Evolutionary conservation across 2,329 filamentous ascomycete genomes (phyloP).

Genomic region (Aureobasidium sp.): DNA sequence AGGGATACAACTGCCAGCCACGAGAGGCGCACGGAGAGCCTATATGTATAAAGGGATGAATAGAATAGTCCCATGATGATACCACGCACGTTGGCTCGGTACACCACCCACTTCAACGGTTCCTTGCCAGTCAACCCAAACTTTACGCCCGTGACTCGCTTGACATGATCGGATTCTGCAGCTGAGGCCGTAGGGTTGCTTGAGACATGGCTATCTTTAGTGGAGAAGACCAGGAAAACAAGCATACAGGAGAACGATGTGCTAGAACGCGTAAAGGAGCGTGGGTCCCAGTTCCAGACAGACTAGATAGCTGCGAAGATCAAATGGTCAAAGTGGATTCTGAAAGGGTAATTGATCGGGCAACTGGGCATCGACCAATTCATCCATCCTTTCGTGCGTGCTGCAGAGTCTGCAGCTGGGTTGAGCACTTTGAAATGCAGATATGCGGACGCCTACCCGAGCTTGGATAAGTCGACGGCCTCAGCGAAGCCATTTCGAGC

Average conservation of each 20-base stretch:
- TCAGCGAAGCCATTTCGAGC: background rate
- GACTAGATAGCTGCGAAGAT: background rate
- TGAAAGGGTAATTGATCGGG: background rate
- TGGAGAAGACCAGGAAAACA: slow-evolving; percentile 1
- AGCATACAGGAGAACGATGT: background rate
- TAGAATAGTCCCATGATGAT: background rate
- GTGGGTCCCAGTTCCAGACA: background rate
- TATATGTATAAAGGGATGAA: slow-evolving; percentile 5
- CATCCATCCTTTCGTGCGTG: background rate
- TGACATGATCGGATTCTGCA: slow-evolving; percentile 1
- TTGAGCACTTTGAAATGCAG: background rate
- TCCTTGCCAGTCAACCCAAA: slow-evolving; percentile 6
- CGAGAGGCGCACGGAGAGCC: background rate
- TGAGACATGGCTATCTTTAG: slow-evolving; percentile 14
- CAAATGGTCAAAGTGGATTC: background rate
- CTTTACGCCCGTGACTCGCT: slow-evolving; percentile 4
- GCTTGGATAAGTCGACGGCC: slow-evolving; percentile 1
- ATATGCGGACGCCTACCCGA: background rate
- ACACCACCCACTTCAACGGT: slow-evolving; percentile 9
- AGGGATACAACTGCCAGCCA: background rate
- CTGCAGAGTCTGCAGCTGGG: slow-evolving; percentile 9
- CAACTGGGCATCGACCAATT: background rate
- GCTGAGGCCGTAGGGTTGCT: slow-evolving; percentile 1
- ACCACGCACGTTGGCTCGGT: slow-evolving; percentile 4
- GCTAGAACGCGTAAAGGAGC: background rate